Percentiles rank a stretch among this genome's conserved stretches.
Evolutionary conservation across 2,329 filamentous ascomycete species (phyloP).

Genomic region (Claviceps arundinis): DNA sequence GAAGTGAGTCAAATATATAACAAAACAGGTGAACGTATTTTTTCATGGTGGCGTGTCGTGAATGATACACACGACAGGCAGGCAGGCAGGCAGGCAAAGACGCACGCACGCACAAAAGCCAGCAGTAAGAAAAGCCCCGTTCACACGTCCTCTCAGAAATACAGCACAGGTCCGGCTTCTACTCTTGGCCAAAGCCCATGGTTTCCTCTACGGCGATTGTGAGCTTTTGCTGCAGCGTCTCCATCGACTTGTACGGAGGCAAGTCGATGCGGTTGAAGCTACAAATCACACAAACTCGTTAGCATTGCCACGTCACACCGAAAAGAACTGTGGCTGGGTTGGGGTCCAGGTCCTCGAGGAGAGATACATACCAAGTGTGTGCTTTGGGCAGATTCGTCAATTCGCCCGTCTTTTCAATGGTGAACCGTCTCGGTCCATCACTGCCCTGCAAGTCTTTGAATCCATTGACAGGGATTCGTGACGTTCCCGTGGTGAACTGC

Average conservation of each 20-base stretch:
- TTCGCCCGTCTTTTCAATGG: slow-evolving; percentile 95
- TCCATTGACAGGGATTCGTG: slow-evolving; percentile 94
- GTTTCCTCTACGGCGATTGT: slow-evolving; percentile 98
- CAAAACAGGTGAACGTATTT: too few species aligned
- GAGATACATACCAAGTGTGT: slow-evolving; percentile 76
- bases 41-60: too few species aligned
- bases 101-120: too few species aligned
- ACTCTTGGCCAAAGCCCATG: slow-evolving; percentile 97
- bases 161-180: slow-evolving; percentile 19
- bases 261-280: slow-evolving; percentile 97
- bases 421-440: slow-evolving; percentile 88
- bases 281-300: slow-evolving; percentile 6
- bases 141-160: neutral
- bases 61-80: too few species aligned
- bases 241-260: slow-evolving; percentile 81
- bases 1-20: too few species aligned
- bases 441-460: slow-evolving; percentile 98
- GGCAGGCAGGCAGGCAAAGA: too few species aligned
- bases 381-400: slow-evolving; percentile 84
- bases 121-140: neutral
- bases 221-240: slow-evolving; percentile 75
- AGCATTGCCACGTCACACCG: slow-evolving; percentile 4
- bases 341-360: neutral
- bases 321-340: neutral
- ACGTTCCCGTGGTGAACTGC: slow-evolving; percentile 95